Percentiles rank a stretch among this genome's conserved stretches.
These are phyloP conservation scores for Hibiscus tridactylites DNA, from an alignment of 345 rosid genomes.

Conservation along the genomic window DNA sequence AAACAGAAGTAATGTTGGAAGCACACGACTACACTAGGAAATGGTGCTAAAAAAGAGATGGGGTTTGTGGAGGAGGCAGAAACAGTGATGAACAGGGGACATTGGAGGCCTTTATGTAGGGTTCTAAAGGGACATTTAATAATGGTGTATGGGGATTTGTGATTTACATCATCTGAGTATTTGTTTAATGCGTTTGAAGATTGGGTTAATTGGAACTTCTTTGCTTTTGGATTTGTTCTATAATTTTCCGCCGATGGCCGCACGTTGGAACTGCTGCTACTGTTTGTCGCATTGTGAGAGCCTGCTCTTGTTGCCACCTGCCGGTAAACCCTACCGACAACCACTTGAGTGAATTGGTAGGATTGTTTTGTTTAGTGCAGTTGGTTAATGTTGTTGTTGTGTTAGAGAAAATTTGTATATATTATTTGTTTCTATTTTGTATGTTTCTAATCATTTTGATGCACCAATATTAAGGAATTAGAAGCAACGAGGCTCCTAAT, in stretches of 20 bases:
- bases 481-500: no score
- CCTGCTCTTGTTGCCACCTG: constrained; percentile 15
- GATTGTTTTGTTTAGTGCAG: background rate
- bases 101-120: constrained; percentile 41
- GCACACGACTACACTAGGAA: constrained; percentile 41
- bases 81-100: constrained; percentile 39
- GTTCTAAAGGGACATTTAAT: constrained; percentile 46
- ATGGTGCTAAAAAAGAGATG: constrained; percentile 22
- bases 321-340: constrained; percentile 23
- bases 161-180: background rate
- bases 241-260: constrained; percentile 66
- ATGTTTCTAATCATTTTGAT: background rate
- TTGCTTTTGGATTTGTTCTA: background rate
- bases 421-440: background rate
- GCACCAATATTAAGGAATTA: background rate
- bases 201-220: background rate
- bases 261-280: constrained; percentile 53
- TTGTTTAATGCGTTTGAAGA: background rate
- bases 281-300: constrained; percentile 38
- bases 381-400: constrained; percentile 3
- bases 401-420: background rate
- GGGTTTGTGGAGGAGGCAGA: constrained; percentile 3
- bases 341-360: background rate
- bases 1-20: constrained; percentile 5
- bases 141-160: constrained; percentile 12